phyloP scores from a whole-genome alignment of 2,329 filamentous ascomycete genomes.

The Aureobasidium sp. region DNA sequence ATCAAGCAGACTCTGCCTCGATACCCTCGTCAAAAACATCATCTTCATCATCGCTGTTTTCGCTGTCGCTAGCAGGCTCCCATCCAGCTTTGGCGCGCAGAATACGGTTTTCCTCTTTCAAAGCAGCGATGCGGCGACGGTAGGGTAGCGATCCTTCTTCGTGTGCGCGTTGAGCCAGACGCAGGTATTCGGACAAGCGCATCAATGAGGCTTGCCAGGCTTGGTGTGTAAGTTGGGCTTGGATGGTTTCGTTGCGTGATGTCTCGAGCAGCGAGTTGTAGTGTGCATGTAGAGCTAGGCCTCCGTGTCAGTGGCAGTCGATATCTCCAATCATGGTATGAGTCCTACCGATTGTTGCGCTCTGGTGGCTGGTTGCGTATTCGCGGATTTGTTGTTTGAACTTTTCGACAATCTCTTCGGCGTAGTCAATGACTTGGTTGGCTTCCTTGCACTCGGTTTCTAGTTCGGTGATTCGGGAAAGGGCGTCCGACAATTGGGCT shows the following conservation, averaged over 20 bases:
- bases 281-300: constrained; percentile 35
- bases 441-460: constrained; percentile 18
- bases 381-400: constrained; percentile 23
- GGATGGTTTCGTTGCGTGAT: constrained; percentile 35
- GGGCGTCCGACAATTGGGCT: background rate
- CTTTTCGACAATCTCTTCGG: constrained; percentile 21
- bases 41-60: constrained; percentile 34
- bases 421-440: constrained; percentile 19
- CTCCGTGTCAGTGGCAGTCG: background rate
- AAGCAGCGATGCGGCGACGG: constrained; percentile 29
- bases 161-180: background rate
- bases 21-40: constrained; percentile 14
- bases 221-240: constrained; percentile 39
- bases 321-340: background rate
- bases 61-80: constrained; percentile 30
- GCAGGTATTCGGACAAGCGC: constrained; percentile 34
- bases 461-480: constrained; percentile 20
- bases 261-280: constrained; percentile 37
- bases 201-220: constrained; percentile 40
- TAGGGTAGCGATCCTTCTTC: constrained; percentile 24
- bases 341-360: background rate
- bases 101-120: constrained; percentile 41
- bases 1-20: background rate
- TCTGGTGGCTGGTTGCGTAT: background rate
- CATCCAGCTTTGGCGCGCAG: constrained; percentile 37